phyloP scores from a whole-genome alignment of 2,329 filamentous ascomycete genomes.

The Emmonsiellopsis sp. region DNA sequence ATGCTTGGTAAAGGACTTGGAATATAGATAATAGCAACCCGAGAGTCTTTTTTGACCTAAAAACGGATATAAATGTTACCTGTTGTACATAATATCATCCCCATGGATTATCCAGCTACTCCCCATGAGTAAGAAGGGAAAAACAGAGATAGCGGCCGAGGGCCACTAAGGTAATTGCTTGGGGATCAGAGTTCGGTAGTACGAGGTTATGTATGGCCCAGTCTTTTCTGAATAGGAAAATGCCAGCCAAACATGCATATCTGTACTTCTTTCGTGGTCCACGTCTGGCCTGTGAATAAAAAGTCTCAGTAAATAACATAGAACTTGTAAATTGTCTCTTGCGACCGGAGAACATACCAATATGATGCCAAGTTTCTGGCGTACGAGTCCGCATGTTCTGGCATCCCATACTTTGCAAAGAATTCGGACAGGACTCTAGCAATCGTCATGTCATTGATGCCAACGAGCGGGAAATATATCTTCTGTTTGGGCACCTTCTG shows the following conservation, averaged over 20 bases:
- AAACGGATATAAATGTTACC: too few relatives aligned
- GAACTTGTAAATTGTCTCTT: not conserved
- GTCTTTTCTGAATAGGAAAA: constrained; percentile 1
- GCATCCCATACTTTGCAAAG: not conserved
- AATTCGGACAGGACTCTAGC: not conserved
- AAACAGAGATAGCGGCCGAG: too few relatives aligned
- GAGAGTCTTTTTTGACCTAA: too few relatives aligned
- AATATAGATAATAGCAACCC: too few relatives aligned
- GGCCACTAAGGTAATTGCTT: too few relatives aligned
- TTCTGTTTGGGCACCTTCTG: not conserved
- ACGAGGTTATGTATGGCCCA: not conserved
- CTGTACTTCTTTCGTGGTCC: not conserved
- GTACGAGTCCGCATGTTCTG: not conserved
- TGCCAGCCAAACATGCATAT: not conserved
- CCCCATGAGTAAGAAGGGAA: too few relatives aligned
- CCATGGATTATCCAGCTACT: too few relatives aligned
- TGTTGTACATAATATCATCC: too few relatives aligned
- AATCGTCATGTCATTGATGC: not conserved
- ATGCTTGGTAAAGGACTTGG: too few relatives aligned
- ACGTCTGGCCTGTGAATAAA: not conserved
- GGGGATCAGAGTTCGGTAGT: not conserved
- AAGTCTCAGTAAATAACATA: not conserved
- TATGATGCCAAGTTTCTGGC: not conserved
- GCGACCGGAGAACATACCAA: not conserved
- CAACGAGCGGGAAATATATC: not conserved